Evolutionary conservation across 495 filamentous ascomycete species (phyloP), one percentile per base, ranked within the genome.

Genomic region (Penicillium alfredii): DNA sequence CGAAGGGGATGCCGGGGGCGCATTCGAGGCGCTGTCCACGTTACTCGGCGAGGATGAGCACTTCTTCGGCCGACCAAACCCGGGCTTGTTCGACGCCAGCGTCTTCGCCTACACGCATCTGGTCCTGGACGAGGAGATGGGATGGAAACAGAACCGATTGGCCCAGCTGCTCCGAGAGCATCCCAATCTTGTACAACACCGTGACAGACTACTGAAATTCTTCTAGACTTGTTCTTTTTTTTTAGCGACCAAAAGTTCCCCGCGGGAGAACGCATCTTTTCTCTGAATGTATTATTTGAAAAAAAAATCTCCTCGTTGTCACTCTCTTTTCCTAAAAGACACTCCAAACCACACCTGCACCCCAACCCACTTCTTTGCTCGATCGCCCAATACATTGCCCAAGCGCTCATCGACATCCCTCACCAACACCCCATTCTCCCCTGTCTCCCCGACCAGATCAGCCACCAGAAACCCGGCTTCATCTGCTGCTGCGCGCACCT

Each of bases 71-170:
- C 65, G 63, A 3, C 52, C 61, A 7, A 66, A 61, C 16, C 87
- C 92, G 2, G 75, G 78, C 0, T 49, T 88, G 8, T 86, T 98
- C 47, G 92, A 98, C 60, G 87, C 89, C 16, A 77, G 72, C 38
- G 77, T 96, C 14, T 97, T 94, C 66, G 81, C 85, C 15, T 98
- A 94, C 60, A 88, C 86, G n/a, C 74, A 90, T 56, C 55, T 94
- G 12, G 70, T 96, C 19, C 53, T 93, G 41, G 74, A 82, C 44
- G 63, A 74, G 6, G 47, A 42, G 3, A 54, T 82, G 46, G 71
- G 61, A 3, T 87, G 81, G 83, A 70, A 64, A 42, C 63, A 68
- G 19, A 66, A 66, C 30, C 44, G 62, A 23, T 39, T 75, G 37
- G 56, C 33, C 14, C 54, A 61, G 35, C 38, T 62, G 33, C 47